Conservation (phyloP, 2,329 filamentous ascomycete genomes). For the Neonectria coccinea region DNA sequence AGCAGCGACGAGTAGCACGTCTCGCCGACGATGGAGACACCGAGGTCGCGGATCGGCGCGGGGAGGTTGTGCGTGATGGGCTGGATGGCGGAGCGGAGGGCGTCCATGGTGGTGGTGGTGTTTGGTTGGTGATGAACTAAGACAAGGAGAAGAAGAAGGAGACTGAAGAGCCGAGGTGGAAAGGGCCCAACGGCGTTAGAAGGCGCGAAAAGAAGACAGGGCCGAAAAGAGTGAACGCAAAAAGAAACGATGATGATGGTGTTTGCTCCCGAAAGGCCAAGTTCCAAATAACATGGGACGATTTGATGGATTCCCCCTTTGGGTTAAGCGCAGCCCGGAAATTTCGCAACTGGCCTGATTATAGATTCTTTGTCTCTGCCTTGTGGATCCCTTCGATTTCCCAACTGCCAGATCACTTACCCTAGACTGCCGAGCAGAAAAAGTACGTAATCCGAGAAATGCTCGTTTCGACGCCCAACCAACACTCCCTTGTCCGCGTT, state of each 20-base stretch:
- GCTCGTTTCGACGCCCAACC: background rate
- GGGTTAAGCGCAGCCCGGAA: constrained; percentile 12
- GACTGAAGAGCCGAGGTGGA: constrained; percentile 9
- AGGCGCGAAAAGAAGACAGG: constrained; percentile 11
- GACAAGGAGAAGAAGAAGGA: background rate
- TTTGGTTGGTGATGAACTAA: background rate
- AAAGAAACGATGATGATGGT: constrained; percentile 29
- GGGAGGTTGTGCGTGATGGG: constrained; percentile 82
- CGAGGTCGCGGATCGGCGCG: constrained; percentile 77
- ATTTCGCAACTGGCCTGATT: constrained; percentile 20
- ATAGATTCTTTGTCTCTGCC: constrained; percentile 10
- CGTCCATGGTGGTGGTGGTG: constrained; percentile 64
- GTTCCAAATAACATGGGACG: constrained; percentile 38
- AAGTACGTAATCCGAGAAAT: background rate
- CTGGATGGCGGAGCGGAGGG: constrained; percentile 69
- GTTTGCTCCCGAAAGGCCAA: constrained; percentile 31
- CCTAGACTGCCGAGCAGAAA: background rate
- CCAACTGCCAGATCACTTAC: background rate
- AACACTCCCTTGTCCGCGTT: background rate
- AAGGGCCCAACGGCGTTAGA: background rate
- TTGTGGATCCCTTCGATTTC: constrained; percentile 2
- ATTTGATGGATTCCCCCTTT: constrained; percentile 15
- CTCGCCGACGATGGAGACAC: constrained; percentile 82
- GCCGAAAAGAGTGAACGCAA: constrained; percentile 33
- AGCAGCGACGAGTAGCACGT: constrained; percentile 88